Evolutionary conservation across 164 flowering plant species (phyloP).

Genomic region (Euptelea pleiosperma): DNA sequence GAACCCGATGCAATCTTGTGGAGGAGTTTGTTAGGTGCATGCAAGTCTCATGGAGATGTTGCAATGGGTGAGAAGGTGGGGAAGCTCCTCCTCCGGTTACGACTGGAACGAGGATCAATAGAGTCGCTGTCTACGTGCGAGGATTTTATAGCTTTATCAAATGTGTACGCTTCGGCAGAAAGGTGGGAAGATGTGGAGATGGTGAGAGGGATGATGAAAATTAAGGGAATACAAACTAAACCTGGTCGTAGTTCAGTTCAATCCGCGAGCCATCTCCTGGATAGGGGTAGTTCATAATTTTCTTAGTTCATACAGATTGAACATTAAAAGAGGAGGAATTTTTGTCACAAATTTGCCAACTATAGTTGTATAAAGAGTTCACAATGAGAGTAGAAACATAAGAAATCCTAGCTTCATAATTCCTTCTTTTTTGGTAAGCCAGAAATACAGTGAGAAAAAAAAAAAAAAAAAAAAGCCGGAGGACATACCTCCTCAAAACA

Average conservation of each 20-base stretch:
- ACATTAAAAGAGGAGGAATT: too few species aligned
- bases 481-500: too few species aligned
- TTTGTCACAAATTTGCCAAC: too few species aligned
- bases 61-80: slow-evolving; percentile 52
- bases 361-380: too few species aligned
- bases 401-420: too few species aligned
- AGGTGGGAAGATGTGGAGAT: slow-evolving; percentile 53
- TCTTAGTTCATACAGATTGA: too few species aligned
- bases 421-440: too few species aligned
- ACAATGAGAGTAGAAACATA: too few species aligned
- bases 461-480: too few species aligned
- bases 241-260: slow-evolving; percentile 43
- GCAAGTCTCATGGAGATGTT: slow-evolving; percentile 43
- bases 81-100: slow-evolving; percentile 34
- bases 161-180: slow-evolving; percentile 47
- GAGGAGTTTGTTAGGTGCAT: slow-evolving; percentile 50
- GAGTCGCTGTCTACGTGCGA: slow-evolving; percentile 20
- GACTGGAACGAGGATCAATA: slow-evolving; percentile 3
- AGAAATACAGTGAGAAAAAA: too few species aligned
- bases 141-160: slow-evolving; percentile 50
- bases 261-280: too few species aligned
- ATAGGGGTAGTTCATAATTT: too few species aligned
- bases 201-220: slow-evolving; percentile 44
- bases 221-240: slow-evolving; percentile 27
- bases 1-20: slow-evolving; percentile 38